Evolutionary conservation across 305 asterid species (phyloP), one percentile per base, ranked within the genome.

Genomic region (Fraxinus platypoda): DNA sequence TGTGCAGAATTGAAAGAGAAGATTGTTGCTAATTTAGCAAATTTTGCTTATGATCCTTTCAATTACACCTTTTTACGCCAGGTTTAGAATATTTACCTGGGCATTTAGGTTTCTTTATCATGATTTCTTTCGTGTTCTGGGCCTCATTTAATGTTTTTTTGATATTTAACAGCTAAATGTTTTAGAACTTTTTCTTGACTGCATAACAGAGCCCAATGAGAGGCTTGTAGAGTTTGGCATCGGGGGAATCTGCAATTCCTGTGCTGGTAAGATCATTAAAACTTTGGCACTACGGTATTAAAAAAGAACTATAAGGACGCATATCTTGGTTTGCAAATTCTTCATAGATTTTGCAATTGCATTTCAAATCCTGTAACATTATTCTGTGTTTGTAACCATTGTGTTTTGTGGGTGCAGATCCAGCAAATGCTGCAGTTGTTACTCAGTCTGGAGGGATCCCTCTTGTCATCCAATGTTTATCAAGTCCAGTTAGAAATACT

Each of bases 41-140:
- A 95, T 87, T 95, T 95, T 80, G 97, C 99, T 8, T 95, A 95
- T 84, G 98, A 95, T 91, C 99, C 99, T 79, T 94, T 81, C 91
- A 95, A 94, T 84, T 94, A 88, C 73, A 81, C 97, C 86, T 94
- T 91, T 76, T 78, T 95, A 85, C 97, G 95, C 73, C 97, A 95
- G 97, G 99, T 95, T 33, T 83, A 71, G 64, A 34, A 59, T 79
- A 38, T 46, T 74, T 6, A 77, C 79, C 7, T 73, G 17, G 70
- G 57, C n/a, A 3, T 72, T 52, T 74, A 54, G 66, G 43, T 75
- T 68, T 68, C 73, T 25, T 64, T 64, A 23, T 64, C 28, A 25
- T 78, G 15, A 76, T 83, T 26, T 23, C 59, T 21, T 7, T 62
- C 25, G 41, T 74, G 71, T 78, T 76, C 70, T 19, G 21, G 37